Evolutionary conservation across 2,329 filamentous ascomycete species (phyloP).

Genomic region (Neofusicoccum umdonicola): DNA sequence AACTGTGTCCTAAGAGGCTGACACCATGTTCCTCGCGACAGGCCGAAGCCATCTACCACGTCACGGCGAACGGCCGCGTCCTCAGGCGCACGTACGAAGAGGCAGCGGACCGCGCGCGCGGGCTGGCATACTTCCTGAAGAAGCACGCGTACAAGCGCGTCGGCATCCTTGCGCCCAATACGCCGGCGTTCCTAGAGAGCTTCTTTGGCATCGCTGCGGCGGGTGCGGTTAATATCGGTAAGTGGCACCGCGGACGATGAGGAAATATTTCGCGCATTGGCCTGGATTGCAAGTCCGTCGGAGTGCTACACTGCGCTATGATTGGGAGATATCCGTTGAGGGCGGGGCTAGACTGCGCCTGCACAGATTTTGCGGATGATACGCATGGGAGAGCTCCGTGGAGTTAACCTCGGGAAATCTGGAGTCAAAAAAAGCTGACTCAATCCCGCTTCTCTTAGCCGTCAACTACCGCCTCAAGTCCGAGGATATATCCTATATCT

Average conservation of each 20-base stretch:
- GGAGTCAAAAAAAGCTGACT: no score
- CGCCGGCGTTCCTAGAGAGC: slow-evolving; percentile 86
- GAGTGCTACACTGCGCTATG: no score
- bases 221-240: slow-evolving; percentile 71
- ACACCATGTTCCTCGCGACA: slow-evolving; percentile 23
- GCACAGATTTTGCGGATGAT: no score
- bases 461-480: slow-evolving; percentile 74
- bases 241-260: not conserved
- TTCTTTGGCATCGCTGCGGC: slow-evolving; percentile 85
- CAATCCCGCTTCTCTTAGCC: slow-evolving; percentile 31
- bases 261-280: not conserved
- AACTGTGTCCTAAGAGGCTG: not conserved
- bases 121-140: slow-evolving; percentile 81
- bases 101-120: slow-evolving; percentile 80
- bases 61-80: slow-evolving; percentile 72
- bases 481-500: slow-evolving; percentile 87
- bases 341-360: no score
- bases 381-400: no score
- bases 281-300: no score
- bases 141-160: slow-evolving; percentile 73
- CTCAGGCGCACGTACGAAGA: slow-evolving; percentile 76
- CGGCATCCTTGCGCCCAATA: slow-evolving; percentile 87
- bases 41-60: slow-evolving; percentile 80
- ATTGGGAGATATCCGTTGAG: no score
- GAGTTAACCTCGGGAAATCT: no score